Evolutionary conservation across 495 filamentous ascomycete genomes (phyloP).

Genomic region (Penicillium lagena): DNA sequence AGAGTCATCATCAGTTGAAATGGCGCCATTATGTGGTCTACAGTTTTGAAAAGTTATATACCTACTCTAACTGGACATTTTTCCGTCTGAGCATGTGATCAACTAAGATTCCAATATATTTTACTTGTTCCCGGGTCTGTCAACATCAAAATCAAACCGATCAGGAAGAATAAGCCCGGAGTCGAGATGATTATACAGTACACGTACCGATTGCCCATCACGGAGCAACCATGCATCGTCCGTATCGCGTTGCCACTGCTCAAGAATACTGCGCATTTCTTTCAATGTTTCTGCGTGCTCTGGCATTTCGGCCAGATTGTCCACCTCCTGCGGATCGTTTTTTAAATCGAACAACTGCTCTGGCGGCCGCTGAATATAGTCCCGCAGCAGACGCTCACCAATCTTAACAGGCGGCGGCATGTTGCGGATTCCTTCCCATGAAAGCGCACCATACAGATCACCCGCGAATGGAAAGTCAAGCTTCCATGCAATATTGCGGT

Average conservation of each 20-base stretch:
- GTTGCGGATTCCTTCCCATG: conserved; percentile 33
- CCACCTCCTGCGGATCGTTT: conserved; percentile 30
- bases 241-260: conserved; percentile 32
- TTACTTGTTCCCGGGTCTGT: too few species aligned
- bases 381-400: conserved; percentile 24
- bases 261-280: conserved; percentile 18
- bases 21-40: too few species aligned
- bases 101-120: too few species aligned
- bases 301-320: conserved; percentile 23
- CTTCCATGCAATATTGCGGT: conserved; percentile 34
- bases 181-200: conserved; percentile 20
- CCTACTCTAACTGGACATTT: too few species aligned
- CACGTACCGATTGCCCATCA: conserved; percentile 27
- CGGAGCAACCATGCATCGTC: conserved; percentile 35
- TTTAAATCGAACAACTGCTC: conserved; percentile 39
- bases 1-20: too few species aligned
- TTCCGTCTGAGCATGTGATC: too few species aligned
- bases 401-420: conserved; percentile 15
- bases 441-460: conserved; percentile 32
- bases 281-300: conserved; percentile 12
- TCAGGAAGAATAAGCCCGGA: conserved; percentile 30
- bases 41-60: too few species aligned
- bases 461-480: conserved; percentile 38
- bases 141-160: conserved; percentile 30
- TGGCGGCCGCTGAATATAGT: conserved; percentile 32